Base-by-base conservation (phyloP, 257 asterid species). In the Knoxia roxburghii region DNA sequence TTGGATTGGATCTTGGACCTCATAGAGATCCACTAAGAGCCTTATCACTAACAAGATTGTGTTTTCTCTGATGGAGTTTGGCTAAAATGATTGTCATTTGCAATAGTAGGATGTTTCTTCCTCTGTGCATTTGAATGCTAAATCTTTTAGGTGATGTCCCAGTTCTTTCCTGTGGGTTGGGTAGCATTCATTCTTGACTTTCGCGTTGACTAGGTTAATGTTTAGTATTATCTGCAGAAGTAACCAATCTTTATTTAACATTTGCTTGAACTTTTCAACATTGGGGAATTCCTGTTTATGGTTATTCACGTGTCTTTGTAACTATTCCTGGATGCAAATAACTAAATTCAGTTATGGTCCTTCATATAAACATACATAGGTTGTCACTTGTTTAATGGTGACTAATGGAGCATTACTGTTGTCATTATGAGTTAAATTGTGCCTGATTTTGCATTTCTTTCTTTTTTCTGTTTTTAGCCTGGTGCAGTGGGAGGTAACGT, bases 391-490 rank as follows among this genome's bases (percentile, higher is more conserved):
- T 48, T 57, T 30, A 13, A 23, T 41, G 24, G 33, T 43, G 37
- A 17, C 20, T 33, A 21, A 41, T 64, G 27, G 32, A 64, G 41
- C 7, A 20, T 40, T 11, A 17, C 41, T 33, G 61, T 50, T 20
- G 2, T 21, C 46, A 32, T 30, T 46, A 57, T n/a, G 48, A 59
- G 56, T 52, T 35, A 17, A 41, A 13, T 32, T 54, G 50, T 46
- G 35, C 18, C 0, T 13, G 11, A 48, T 18, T 30, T 29, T 58
- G 27, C 32, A n/a, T 50, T 17, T 50, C 58, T 58, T 69, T 64
- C 76, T 73, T 71, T 76, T 79, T 84, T 83, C 43, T 56, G n/a
- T 49, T 70, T 78, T 73, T 95, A 94, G 99, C 79, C 96, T 79
- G 87, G 82, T 76, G 64, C 84, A 60, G 83, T 52, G 49, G 81